Evolutionary conservation across 2,329 filamentous ascomycete species (phyloP).

Genomic region (Arachnomyces sp.): DNA sequence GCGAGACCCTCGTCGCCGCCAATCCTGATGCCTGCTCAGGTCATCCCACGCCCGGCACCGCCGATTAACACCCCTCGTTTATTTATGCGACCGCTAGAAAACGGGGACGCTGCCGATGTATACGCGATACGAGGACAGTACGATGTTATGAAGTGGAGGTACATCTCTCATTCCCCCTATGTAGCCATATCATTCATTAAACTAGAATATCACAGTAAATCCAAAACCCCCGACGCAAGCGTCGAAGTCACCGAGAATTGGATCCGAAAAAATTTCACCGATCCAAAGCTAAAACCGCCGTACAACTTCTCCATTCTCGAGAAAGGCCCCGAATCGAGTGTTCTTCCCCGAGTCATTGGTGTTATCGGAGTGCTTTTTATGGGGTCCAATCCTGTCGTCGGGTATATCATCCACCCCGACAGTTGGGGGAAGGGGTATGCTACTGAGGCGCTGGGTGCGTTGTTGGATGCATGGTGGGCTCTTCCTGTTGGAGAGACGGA

Average conservation of each 20-base stretch:
- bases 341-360: conserved; percentile 7
- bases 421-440: conserved; percentile 11
- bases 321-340: no score
- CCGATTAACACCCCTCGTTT: conserved; percentile 10
- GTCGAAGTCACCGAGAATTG: no score
- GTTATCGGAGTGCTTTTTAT: conserved; percentile 9
- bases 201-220: no score
- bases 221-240: no score
- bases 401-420: conserved; percentile 8
- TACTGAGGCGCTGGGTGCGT: conserved; percentile 8
- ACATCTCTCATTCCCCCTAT: neutral
- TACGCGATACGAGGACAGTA: conserved; percentile 17
- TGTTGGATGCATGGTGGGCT: conserved; percentile 10
- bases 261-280: no score
- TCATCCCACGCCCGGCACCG: neutral
- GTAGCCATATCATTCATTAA: no score
- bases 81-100: conserved; percentile 13
- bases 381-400: conserved; percentile 9
- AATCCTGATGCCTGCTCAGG: no score
- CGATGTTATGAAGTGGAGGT: conserved; percentile 24
- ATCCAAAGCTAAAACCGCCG: no score
- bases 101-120: conserved; percentile 14
- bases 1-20: no score
- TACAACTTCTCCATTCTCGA: no score
- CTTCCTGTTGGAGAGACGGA: conserved; percentile 2